Base-by-base conservation (phyloP, 177 flowering plant species). In the Telopea speciosissima region DNA sequence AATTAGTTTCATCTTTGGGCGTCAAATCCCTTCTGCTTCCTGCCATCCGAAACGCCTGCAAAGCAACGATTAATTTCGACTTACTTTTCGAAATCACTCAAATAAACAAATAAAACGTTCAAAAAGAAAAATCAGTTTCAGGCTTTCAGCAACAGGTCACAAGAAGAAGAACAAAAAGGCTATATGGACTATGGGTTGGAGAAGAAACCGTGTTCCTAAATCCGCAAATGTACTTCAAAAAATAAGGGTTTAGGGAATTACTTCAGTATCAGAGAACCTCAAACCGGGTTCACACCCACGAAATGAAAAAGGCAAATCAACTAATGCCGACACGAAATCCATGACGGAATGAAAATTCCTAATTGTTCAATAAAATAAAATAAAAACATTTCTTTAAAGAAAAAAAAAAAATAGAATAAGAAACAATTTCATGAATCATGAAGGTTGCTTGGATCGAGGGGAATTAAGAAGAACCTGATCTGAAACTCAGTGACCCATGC, bases 21-120 rank as follows among this genome's bases (percentile, higher is more conserved):
- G 66, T 72, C 84, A 74, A 79, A 65, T 9, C 81, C 80, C 24
- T 31, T 72, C 71, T 74, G 79, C 77, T 73, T 82, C 82, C 81
- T 77, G 76, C 75, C 79, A 70, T 65, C 70, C 73, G 74, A 68
- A 56, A 40, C 49, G 42, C 80, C 89, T 86, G 83, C 80, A 77
- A 8, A 66, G n/a, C 24, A 65, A 73, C 68, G 65, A 16, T 23
- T 5, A 62, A 63, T 44, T 44, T n/a, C n/a, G n/a, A n/a, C n/a
- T n/a, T n/a, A n/a, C n/a, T n/a, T n/a, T n/a, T n/a, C n/a, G n/a
- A n/a, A n/a, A n/a, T n/a, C n/a, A n/a, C n/a, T n/a, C n/a, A n/a
- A 58, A 7, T 16, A 1, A 12, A 49, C 17, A 49, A 49, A 16
- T 49, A 49, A 12, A 49, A 49, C 2, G 14, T 1, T 13, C 25